Conservation (phyloP, 78 protist species). For the Anaeramoeba ignava region DNA sequence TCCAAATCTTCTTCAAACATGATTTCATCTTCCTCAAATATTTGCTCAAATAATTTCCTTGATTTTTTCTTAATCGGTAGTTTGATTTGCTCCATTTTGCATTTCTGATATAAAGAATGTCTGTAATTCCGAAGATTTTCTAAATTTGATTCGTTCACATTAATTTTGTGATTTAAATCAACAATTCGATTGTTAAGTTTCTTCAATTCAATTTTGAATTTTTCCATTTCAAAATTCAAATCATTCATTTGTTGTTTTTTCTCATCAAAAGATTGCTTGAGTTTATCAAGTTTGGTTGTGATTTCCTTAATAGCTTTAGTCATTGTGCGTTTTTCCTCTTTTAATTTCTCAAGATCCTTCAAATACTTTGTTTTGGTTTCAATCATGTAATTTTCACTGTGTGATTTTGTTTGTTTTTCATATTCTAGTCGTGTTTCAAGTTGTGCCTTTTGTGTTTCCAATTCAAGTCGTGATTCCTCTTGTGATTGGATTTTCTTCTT, state of each 20-base stretch:
- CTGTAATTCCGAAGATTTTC: constrained; percentile 13
- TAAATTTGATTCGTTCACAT: not conserved
- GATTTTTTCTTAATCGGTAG: constrained; percentile 11
- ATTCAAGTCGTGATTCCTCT: not conserved
- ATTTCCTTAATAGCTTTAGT: not conserved
- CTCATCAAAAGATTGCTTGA: constrained; percentile 8
- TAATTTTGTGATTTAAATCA: not conserved
- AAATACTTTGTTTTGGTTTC: not conserved
- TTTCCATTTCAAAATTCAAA: not conserved
- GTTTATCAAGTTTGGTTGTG: not conserved
- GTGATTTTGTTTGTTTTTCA: not conserved
- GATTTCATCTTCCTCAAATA: not conserved
- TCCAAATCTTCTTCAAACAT: too few relatives aligned
- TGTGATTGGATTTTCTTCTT: not conserved
- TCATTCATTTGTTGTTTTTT: not conserved
- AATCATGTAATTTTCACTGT: not conserved
- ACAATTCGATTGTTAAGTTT: not conserved
- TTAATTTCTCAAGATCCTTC: not conserved
- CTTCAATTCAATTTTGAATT: not conserved
- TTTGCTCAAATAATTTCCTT: not conserved
- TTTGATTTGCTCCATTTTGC: constrained; percentile 8
- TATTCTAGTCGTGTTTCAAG: not conserved
- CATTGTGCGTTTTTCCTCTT: not conserved
- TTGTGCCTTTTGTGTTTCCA: not conserved
- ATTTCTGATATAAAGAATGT: not conserved